Percentiles rank a stretch among this genome's conserved stretches.
Evolutionary conservation across 345 rosid species (phyloP).

Genomic region (Citrus sinensis): DNA sequence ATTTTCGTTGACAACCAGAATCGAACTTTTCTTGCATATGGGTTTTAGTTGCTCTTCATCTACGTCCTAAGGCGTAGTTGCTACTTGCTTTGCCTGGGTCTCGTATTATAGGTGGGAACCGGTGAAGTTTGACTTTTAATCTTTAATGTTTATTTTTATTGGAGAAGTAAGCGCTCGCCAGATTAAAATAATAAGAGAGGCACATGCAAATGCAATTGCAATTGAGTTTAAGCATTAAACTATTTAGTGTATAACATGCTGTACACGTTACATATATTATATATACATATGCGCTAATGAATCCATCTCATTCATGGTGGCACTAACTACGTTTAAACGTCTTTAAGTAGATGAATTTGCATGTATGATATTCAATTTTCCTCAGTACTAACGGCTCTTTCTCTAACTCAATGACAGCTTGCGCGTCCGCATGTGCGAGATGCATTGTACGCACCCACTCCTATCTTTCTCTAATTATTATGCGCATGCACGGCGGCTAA

Average conservation of each 20-base stretch:
- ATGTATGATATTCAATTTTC: not conserved
- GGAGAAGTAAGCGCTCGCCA: not conserved
- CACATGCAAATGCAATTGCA: not conserved
- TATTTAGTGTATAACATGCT: not conserved
- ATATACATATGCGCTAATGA: not conserved
- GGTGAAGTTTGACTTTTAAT: slow-evolving; percentile 1
- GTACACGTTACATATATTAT: not conserved
- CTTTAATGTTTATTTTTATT: not conserved
- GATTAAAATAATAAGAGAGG: not conserved
- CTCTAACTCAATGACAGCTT: too few relatives aligned
- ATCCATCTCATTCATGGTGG: not conserved
- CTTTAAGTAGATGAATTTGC: not conserved
- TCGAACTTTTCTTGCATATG: not conserved
- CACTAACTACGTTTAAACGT: not conserved
- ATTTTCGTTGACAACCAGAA: not conserved
- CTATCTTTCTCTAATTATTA: too few relatives aligned
- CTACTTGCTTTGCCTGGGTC: not conserved
- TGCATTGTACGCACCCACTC: too few relatives aligned
- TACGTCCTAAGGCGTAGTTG: not conserved
- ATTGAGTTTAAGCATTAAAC: not conserved
- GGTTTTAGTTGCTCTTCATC: not conserved
- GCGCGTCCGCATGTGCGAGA: not conserved
- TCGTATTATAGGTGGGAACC: not conserved
- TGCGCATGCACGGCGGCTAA: not conserved
- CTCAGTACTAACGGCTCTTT: too few relatives aligned